These are phyloP conservation scores for Hondaea fermentalgiana DNA, from an alignment of 108 stramenopile genomes.

Conservation along the genomic window DNA sequence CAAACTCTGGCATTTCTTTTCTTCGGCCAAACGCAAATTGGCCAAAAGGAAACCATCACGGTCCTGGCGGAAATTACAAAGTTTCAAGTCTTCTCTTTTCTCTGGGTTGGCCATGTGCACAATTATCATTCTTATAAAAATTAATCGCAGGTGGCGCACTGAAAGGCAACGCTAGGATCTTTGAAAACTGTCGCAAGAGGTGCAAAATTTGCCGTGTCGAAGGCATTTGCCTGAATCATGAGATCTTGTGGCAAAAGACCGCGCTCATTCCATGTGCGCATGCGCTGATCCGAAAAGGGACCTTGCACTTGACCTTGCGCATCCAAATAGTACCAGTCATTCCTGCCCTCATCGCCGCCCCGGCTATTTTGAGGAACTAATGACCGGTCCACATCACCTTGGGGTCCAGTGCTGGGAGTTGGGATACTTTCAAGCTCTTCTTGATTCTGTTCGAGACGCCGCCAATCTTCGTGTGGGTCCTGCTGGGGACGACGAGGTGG, in stretches of 20 bases:
- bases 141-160: neutral
- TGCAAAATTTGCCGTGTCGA: neutral
- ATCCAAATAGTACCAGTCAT: neutral
- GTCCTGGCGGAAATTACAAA: too few relatives aligned
- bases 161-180: neutral
- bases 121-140: neutral
- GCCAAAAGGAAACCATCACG: too few relatives aligned
- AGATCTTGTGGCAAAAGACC: neutral
- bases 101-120: too few relatives aligned
- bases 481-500: too few relatives aligned
- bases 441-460: too few relatives aligned
- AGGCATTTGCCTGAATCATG: neutral
- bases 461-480: too few relatives aligned
- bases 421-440: too few relatives aligned
- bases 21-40: too few relatives aligned
- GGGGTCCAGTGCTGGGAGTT: too few relatives aligned
- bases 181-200: neutral
- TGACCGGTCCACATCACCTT: too few relatives aligned
- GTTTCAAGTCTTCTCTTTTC: too few relatives aligned
- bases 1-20: too few relatives aligned
- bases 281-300: neutral
- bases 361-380: neutral
- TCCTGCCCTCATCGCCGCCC: neutral
- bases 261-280: conserved; percentile 14
- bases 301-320: neutral